Evolutionary conservation across 805 yeast species (phyloP).

Genomic region (Candida ascalaphidarum): DNA sequence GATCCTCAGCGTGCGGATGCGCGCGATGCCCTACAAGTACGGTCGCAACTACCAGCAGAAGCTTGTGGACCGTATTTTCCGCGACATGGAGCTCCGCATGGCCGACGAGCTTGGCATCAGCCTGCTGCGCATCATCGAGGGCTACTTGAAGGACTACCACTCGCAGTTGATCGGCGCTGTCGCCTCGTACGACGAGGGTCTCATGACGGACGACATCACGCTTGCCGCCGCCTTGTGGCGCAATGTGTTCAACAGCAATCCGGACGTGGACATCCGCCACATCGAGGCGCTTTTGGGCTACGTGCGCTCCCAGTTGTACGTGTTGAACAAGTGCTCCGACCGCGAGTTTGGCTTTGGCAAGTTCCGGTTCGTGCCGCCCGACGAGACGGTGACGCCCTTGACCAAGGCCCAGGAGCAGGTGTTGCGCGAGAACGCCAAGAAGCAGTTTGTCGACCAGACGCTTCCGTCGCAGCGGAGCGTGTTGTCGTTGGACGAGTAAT

Average conservation of each 20-base stretch:
- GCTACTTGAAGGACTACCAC: conserved; percentile 83
- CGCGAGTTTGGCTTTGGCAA: conserved; percentile 90
- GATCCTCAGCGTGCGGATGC: conserved; percentile 91
- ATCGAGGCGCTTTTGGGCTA: conserved; percentile 87
- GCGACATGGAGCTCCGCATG: conserved; percentile 81
- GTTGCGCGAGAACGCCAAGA: conserved; percentile 41
- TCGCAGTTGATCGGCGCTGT: conserved; percentile 85
- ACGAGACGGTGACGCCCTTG: conserved; percentile 65
- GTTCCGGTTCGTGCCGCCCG: conserved; percentile 77
- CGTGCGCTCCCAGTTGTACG: conserved; percentile 82
- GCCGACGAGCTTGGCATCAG: conserved; percentile 79
- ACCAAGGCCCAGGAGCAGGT: conserved; percentile 55
- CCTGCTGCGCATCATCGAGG: conserved; percentile 75
- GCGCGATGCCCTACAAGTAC: conserved; percentile 88
- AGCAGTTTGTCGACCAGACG: conserved; percentile 42
- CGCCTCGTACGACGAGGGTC: conserved; percentile 88
- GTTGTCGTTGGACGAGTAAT: conserved; percentile 33
- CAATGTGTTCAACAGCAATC: conserved; percentile 81
- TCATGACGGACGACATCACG: conserved; percentile 69
- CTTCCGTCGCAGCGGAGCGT: conserved; percentile 53
- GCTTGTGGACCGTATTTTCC: conserved; percentile 78
- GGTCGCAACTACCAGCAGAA: conserved; percentile 90
- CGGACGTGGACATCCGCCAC: conserved; percentile 71
- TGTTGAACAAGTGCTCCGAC: conserved; percentile 77
- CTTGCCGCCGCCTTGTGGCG: conserved; percentile 81